phyloP scores from a whole-genome alignment of 1,284 basidiomycete species.

The Cryptococcus floricola region DNA sequence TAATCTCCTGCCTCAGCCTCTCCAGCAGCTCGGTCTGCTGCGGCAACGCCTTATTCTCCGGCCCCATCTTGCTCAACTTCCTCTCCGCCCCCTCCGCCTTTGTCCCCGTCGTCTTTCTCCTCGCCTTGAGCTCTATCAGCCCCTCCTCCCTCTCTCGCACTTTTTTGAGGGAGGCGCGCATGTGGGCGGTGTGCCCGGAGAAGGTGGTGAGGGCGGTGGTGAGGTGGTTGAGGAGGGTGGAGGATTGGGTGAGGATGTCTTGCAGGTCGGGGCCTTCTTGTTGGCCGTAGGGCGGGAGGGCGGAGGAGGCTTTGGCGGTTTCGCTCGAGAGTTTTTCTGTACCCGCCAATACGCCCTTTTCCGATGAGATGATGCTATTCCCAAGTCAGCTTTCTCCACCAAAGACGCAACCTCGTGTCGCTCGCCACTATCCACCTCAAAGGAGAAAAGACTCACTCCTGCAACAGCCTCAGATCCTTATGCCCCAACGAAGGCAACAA shows the following conservation, averaged over 20 bases:
- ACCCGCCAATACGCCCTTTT: slow-evolving; percentile 76
- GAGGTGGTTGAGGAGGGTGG: slow-evolving; percentile 66
- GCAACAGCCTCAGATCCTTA: slow-evolving; percentile 72
- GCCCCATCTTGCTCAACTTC: slow-evolving; percentile 84
- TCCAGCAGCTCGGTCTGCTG: slow-evolving; percentile 73
- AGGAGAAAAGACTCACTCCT: slow-evolving; percentile 50
- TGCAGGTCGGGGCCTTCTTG: slow-evolving; percentile 79
- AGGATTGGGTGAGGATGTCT: slow-evolving; percentile 72
- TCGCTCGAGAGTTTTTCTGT: slow-evolving; percentile 56
- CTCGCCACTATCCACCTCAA: background rate
- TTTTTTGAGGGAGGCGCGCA: slow-evolving; percentile 58
- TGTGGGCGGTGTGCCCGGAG: slow-evolving; percentile 66
- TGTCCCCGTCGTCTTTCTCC: slow-evolving; percentile 62
- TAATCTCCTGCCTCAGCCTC: slow-evolving; percentile 71
- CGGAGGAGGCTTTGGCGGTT: slow-evolving; percentile 70
- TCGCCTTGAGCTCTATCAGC: slow-evolving; percentile 70
- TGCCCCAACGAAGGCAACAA: slow-evolving; percentile 70
- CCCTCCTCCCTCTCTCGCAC: slow-evolving; percentile 79
- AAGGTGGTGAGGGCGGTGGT: slow-evolving; percentile 66
- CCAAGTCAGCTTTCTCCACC: slow-evolving; percentile 6
- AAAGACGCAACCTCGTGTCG: background rate
- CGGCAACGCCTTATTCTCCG: slow-evolving; percentile 81
- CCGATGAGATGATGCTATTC: slow-evolving; percentile 73
- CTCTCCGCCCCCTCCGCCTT: slow-evolving; percentile 84
- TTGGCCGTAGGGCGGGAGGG: slow-evolving; percentile 70